A percentile compares a stretch with the other conserved stretches of the same genome.
These are phyloP conservation scores for Cucurbita maxima DNA, from an alignment of 306 rosid species.

Conservation along the genomic window DNA sequence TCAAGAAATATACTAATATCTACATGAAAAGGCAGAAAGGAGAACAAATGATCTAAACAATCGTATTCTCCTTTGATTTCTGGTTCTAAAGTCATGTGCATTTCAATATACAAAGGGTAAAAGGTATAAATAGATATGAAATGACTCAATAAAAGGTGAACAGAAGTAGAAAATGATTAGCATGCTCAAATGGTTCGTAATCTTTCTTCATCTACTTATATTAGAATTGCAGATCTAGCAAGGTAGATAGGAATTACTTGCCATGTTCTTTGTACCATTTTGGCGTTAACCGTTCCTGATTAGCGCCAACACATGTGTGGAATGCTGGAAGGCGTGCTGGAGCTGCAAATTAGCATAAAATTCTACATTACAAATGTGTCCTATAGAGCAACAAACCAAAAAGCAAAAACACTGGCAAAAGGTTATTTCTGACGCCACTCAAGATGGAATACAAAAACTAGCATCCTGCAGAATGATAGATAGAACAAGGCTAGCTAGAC, in stretches of 20 bases:
- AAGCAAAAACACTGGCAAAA: not conserved
- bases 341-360: slow-evolving; percentile 32
- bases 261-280: slow-evolving; percentile 95
- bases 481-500: not conserved
- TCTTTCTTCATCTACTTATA: not conserved
- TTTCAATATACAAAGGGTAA: not conserved
- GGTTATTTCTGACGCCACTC: not conserved
- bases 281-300: slow-evolving; percentile 85
- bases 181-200: not conserved
- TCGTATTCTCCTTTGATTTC: not conserved
- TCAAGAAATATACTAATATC: not conserved
- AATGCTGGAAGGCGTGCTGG: slow-evolving; percentile 87
- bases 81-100: not conserved
- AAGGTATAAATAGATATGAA: not conserved
- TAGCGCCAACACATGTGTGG: slow-evolving; percentile 92
- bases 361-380: slow-evolving; percentile 1
- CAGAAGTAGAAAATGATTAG: not conserved
- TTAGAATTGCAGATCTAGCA: not conserved
- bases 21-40: not conserved
- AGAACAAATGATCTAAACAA: not conserved
- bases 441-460: not conserved
- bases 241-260: slow-evolving; percentile 28
- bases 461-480: not conserved
- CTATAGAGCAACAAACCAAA: not conserved
- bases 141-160: not conserved